Evolutionary conservation across 192 early-diverging fungal species (phyloP), one percentile per base, ranked within the genome.

Genomic region (Linnemannia elongata): DNA sequence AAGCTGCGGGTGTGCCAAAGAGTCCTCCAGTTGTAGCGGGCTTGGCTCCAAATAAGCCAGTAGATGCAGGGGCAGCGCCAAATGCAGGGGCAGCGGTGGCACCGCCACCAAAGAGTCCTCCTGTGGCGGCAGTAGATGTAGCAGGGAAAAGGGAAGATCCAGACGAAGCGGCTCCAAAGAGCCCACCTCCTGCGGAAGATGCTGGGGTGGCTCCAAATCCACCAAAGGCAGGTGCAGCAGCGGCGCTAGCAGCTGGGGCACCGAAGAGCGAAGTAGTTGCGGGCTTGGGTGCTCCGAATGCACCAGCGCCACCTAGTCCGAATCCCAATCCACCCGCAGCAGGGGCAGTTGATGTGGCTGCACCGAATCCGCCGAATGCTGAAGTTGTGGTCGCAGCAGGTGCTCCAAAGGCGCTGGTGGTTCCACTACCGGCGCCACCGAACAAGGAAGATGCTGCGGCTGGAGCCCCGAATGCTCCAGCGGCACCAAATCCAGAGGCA

Each of bases 301-400:
- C 74, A 1, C 74, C 55, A 42, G 80, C 6, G 42, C 73, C 71
- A 7, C 79, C 75, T 36, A 78, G 24, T 63, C 89, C 87, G 60
- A 88, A 89, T 36, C 83, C 78, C 7, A 87, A 78, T 22, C 79
- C 82, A 4, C 85, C 79, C 6, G 88, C 74, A 18, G 82, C 69
- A 52, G 87, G 82, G n/a, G 81, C 79, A 7, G 81, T 27, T 24
- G 81, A 77, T 33, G 82, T 75, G 30, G 73, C 74, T 2, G 84
- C 66, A 6, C 92, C 92, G 78, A 92, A 92, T 74, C 88, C 91
- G 66, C 91, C 91, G 71, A 91, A 89, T 55, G 57, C 84, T 45
- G 81, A 60, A 6, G 90, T 36, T 22, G 88, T 70, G 8, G 88
- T 45, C 5, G 90, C 68, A 52, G 88, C 75, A 30, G 86, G 71